These are phyloP conservation scores for Diplodia mutila DNA, from an alignment of 2,329 filamentous ascomycete genomes.

Conservation along the genomic window DNA sequence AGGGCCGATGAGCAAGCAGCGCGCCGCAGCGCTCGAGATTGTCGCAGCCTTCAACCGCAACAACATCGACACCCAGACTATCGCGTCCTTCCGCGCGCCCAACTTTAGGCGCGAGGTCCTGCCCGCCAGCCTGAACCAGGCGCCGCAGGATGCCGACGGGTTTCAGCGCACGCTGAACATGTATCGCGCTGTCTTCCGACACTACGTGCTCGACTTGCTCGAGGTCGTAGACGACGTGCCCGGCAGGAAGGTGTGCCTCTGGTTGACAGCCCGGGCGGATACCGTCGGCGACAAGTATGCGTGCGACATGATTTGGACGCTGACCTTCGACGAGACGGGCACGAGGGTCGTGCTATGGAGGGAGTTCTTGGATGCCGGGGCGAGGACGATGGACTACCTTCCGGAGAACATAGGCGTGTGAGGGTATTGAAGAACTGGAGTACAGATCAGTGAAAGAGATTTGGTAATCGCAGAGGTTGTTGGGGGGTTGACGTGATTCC, in stretches of 20 bases:
- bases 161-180: slow-evolving; percentile 20
- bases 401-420: slow-evolving; percentile 1
- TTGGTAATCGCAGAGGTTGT: neutral
- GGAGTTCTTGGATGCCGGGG: slow-evolving; percentile 11
- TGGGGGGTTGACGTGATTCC: neutral
- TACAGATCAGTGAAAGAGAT: neutral
- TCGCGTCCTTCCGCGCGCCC: neutral
- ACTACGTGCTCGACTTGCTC: neutral
- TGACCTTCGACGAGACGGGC: slow-evolving; percentile 16
- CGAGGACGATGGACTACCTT: neutral
- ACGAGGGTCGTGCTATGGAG: slow-evolving; percentile 2
- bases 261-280: slow-evolving; percentile 9
- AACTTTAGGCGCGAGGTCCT: slow-evolving; percentile 15
- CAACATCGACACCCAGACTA: slow-evolving; percentile 18
- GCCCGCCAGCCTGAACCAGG: neutral
- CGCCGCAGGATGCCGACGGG: slow-evolving; percentile 2
- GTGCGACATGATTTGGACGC: slow-evolving; percentile 14
- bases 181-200: slow-evolving; percentile 14
- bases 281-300: slow-evolving; percentile 8
- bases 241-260: slow-evolving; percentile 15
- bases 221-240: slow-evolving; percentile 16
- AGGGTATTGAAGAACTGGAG: neutral
- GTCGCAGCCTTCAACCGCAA: slow-evolving; percentile 24
- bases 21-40: slow-evolving; percentile 9
- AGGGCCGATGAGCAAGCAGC: slow-evolving; percentile 1